Evolutionary conservation across 805 yeast species (phyloP), one percentile per base, ranked within the genome.

Genomic region (Kuraishia capsulata): DNA sequence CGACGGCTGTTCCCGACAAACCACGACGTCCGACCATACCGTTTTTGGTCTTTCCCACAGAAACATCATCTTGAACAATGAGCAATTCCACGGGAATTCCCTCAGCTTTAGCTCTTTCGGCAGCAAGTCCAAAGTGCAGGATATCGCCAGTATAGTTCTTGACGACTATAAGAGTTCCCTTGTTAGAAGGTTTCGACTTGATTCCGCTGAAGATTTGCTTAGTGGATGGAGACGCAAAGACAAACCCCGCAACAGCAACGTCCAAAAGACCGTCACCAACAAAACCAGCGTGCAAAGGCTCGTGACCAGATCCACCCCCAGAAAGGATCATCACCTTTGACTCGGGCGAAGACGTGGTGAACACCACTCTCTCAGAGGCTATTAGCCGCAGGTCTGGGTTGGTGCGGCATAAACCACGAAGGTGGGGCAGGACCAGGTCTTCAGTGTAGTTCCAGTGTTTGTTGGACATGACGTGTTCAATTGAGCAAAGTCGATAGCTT

Each of bases 291-390:
- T 90, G 97, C 3, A 88, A 69, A 20, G 97, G 97, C 59, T 89
- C 97, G 54, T 89, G 97, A 35, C 97, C 97, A 11, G 89, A 78
- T 20, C 97, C 97, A 40, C 97, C 97, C 42, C 97, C 96, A 25
- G 95, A 78, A 20, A 89, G 62, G 36, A 89, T 52, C 4, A 85
- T 73, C 33, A 88, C 82, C 50, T 84, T 81, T 20, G 67, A 61
- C 39, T 61, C 44, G 17, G 50, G 29, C 16, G 69, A 63, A 5
- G 44, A 30, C 3, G 50, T 30, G 42, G 65, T 62, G 55, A 61
- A 73, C 9, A 76, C 68, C 4, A 78, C 81, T 42, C 70, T 65
- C 51, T 80, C 84, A 5, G 67, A 50, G 28, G 76, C 76, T 36
- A 80, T 70, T 30, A 76, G 56, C 21, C 61, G 59, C 35, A 81